These are phyloP conservation scores for Diaporthe australafricana DNA, from an alignment of 2,329 filamentous ascomycete genomes.

Conservation along the genomic window DNA sequence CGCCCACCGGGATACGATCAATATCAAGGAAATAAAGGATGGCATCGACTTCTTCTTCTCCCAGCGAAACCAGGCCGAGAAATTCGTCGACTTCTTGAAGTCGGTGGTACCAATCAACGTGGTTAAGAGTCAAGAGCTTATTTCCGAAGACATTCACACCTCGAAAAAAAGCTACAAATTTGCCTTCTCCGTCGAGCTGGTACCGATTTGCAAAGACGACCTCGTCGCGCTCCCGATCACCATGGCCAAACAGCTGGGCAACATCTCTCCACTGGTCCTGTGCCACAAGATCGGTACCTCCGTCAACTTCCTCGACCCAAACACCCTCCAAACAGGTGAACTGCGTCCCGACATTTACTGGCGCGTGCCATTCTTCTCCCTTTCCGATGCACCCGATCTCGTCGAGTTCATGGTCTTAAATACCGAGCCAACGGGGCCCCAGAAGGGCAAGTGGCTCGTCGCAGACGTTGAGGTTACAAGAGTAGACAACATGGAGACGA, in stretches of 20 bases:
- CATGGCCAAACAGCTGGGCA: constrained; percentile 86
- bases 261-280: constrained; percentile 86
- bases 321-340: constrained; percentile 91
- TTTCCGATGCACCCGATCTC: constrained; percentile 86
- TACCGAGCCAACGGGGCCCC: constrained; percentile 81
- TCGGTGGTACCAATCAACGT: constrained; percentile 77
- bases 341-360: constrained; percentile 87
- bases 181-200: constrained; percentile 86
- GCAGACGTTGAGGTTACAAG: constrained; percentile 90
- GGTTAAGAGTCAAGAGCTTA: constrained; percentile 71
- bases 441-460: constrained; percentile 84
- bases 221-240: constrained; percentile 93
- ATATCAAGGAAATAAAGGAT: constrained; percentile 97
- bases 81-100: constrained; percentile 80
- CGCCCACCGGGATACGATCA: constrained; percentile 92
- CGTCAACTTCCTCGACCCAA: constrained; percentile 89
- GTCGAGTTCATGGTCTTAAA: constrained; percentile 96
- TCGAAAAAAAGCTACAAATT: constrained; percentile 95
- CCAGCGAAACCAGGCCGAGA: constrained; percentile 87
- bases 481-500: constrained; percentile 87
- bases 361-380: constrained; percentile 85
- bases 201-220: constrained; percentile 98
- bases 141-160: constrained; percentile 93
- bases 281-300: constrained; percentile 91
- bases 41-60: constrained; percentile 95